Evolutionary conservation across 2,329 filamentous ascomycete species (phyloP).

Genomic region (Fusarium avenaceum): DNA sequence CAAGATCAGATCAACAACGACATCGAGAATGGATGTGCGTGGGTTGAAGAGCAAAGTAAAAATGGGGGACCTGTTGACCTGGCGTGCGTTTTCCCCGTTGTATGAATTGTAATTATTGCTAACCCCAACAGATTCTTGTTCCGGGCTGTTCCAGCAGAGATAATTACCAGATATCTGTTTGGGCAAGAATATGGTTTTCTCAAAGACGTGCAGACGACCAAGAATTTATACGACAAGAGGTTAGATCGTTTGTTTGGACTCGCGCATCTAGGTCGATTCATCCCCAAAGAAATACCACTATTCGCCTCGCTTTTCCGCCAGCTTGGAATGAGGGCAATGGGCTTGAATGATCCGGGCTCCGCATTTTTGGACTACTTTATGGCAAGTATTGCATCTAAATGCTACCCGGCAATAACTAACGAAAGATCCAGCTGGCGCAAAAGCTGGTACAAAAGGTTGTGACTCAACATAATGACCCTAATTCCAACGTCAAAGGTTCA

Average conservation of each 20-base stretch:
- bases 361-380: too few species aligned
- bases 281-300: conserved; percentile 10
- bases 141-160: conserved; percentile 13
- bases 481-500: neutral
- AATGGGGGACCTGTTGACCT: neutral
- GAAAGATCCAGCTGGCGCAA: too few species aligned
- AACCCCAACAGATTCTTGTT: neutral
- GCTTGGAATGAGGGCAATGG: too few species aligned
- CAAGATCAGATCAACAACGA: conserved; percentile 9
- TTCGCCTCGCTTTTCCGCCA: neutral
- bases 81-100: neutral
- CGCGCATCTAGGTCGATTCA: conserved; percentile 9
- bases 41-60: neutral
- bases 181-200: conserved; percentile 8
- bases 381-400: too few species aligned
- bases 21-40: conserved; percentile 1
- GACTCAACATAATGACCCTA: neutral
- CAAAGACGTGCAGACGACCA: neutral
- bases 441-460: too few species aligned
- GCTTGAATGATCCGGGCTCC: too few species aligned
- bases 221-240: conserved; percentile 8
- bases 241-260: conserved; percentile 3
- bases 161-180: conserved; percentile 8
- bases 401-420: too few species aligned
- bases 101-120: neutral